A percentile compares a stretch with the other conserved stretches of the same genome.
Evolutionary conservation across 768 basidiomycete species (phyloP).

Genomic region (Pleurotus giganteus): DNA sequence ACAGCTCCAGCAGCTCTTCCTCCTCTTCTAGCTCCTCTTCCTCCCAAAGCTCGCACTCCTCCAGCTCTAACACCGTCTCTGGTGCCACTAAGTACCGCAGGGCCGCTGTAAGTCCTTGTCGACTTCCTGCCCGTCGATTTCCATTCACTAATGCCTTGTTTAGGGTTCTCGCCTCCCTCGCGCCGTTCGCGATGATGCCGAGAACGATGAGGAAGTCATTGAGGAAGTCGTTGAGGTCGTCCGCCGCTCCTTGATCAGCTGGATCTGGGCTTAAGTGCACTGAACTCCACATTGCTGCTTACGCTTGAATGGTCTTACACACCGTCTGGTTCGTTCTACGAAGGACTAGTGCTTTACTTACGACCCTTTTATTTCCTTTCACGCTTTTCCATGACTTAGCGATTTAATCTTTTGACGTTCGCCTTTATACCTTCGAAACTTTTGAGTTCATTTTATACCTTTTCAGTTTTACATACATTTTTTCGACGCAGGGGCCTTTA

Average conservation of each 20-base stretch:
- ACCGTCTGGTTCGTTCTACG: background rate
- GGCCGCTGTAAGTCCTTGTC: background rate
- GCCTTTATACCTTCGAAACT: background rate
- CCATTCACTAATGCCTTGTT: background rate
- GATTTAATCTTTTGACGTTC: background rate
- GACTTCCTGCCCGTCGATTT: background rate
- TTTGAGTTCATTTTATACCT: too few species aligned
- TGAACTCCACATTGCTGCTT: background rate
- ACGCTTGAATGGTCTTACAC: background rate
- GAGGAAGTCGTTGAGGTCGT: conserved; percentile 9
- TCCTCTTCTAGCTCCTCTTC: conserved; percentile 3
- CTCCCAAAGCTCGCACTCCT: background rate
- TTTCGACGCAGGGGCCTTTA: background rate
- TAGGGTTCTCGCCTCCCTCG: conserved; percentile 8
- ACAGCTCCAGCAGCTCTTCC: background rate
- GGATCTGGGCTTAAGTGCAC: conserved; percentile 5
- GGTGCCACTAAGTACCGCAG: conserved; percentile 7
- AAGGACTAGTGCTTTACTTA: background rate
- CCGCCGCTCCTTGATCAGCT: conserved; percentile 8
- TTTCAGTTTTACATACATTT: background rate
- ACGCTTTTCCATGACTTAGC: background rate
- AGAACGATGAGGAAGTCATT: background rate
- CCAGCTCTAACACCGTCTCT: background rate
- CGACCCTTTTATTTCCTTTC: background rate
- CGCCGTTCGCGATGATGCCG: background rate